phyloP scores from a whole-genome alignment of 2,329 filamentous ascomycete species.

The Colletotrichum coccodes region DNA sequence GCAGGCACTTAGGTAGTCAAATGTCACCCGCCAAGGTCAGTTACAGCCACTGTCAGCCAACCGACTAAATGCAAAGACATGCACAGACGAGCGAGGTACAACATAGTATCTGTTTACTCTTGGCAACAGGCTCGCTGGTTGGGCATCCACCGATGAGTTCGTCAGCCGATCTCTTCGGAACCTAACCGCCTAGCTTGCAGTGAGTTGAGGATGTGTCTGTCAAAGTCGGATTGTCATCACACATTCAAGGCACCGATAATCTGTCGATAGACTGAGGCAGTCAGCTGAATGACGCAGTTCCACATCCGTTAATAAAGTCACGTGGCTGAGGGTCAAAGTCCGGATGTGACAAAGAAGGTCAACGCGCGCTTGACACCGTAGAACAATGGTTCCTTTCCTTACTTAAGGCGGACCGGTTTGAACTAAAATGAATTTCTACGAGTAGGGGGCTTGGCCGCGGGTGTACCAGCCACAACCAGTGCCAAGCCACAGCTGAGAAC shows the following conservation, averaged over 20 bases:
- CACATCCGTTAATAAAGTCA: not conserved
- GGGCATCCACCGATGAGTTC: not conserved
- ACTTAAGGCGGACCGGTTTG: not conserved
- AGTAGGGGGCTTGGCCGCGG: too few relatives aligned
- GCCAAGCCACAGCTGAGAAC: not conserved
- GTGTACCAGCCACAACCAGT: not conserved
- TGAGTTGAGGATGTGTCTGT: not conserved
- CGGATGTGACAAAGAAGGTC: not conserved
- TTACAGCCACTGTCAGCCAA: not conserved
- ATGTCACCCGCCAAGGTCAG: not conserved
- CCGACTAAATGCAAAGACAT: not conserved
- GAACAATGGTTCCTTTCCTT: not conserved
- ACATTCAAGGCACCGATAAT: not conserved
- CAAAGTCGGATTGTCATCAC: not conserved
- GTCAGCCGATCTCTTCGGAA: not conserved
- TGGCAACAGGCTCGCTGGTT: not conserved
- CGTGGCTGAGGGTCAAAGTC: not conserved
- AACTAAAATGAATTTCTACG: not conserved
- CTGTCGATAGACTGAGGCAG: not conserved
- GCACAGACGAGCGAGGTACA: not conserved
- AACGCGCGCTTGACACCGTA: not conserved
- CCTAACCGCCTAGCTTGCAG: not conserved
- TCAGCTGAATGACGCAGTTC: not conserved
- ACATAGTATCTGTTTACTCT: not conserved
- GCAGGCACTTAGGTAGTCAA: not conserved